Percentiles rank a stretch among this genome's conserved stretches.
These are phyloP conservation scores for Pythium phragmitis DNA, from an alignment of 352 stramenopile genomes.

Conservation along the genomic window DNA sequence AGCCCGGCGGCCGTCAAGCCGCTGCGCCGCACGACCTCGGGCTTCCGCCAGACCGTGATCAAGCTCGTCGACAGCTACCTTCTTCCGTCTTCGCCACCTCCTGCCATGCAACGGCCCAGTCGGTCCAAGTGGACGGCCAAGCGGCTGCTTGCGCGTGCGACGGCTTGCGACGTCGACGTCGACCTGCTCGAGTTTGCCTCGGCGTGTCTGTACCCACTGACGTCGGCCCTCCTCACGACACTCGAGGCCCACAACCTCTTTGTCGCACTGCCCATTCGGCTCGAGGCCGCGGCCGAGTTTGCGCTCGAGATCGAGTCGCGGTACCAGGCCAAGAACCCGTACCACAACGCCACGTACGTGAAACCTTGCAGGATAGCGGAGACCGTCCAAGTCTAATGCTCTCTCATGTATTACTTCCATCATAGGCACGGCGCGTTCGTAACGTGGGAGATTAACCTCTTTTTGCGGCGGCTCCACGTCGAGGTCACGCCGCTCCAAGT, in stretches of 20 bases:
- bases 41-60: slow-evolving; percentile 50
- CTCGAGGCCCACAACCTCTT: slow-evolving; percentile 68
- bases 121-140: slow-evolving; percentile 39
- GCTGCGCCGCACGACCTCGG: slow-evolving; percentile 49
- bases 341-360: slow-evolving; percentile 75
- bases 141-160: slow-evolving; percentile 34
- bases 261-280: slow-evolving; percentile 44
- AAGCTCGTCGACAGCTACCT: slow-evolving; percentile 49
- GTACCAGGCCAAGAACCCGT: slow-evolving; percentile 74
- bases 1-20: slow-evolving; percentile 27
- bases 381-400: slow-evolving; percentile 1
- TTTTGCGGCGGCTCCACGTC: slow-evolving; percentile 48
- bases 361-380: neutral
- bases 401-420: slow-evolving; percentile 9
- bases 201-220: slow-evolving; percentile 51
- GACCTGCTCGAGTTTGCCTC: slow-evolving; percentile 52
- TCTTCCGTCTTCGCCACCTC: neutral
- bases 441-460: slow-evolving; percentile 72
- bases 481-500: slow-evolving; percentile 45
- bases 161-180: slow-evolving; percentile 39
- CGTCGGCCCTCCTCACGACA: slow-evolving; percentile 60
- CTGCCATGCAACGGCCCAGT: neutral
- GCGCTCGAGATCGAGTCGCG: slow-evolving; percentile 60
- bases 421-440: slow-evolving; percentile 66
- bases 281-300: slow-evolving; percentile 56